A percentile compares a stretch with the other conserved stretches of the same genome.
phyloP scores from a whole-genome alignment of 352 stramenopile genomes.

The Globisporangium viniferum region DNA sequence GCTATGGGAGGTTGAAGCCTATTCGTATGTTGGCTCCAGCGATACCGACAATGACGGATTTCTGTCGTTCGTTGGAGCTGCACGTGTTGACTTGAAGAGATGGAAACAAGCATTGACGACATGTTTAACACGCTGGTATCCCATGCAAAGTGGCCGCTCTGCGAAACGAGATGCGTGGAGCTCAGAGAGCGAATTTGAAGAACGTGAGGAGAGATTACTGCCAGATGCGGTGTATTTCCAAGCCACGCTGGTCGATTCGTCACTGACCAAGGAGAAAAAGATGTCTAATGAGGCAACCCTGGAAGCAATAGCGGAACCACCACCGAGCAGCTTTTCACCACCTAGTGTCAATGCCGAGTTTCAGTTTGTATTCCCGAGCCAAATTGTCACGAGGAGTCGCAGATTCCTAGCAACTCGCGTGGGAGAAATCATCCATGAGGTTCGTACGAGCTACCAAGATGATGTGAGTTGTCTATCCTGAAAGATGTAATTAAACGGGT shows the following conservation, averaged over 20 bases:
- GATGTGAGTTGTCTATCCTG: no score
- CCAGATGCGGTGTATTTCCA: conserved; percentile 1
- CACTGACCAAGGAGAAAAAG: neutral
- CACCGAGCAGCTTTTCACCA: neutral
- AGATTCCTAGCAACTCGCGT: conserved; percentile 14
- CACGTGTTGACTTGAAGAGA: neutral
- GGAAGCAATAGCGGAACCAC: neutral
- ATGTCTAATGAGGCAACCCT: neutral
- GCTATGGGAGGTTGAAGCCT: conserved; percentile 1
- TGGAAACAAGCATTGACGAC: neutral
- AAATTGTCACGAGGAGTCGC: conserved; percentile 5
- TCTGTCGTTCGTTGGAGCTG: conserved; percentile 10
- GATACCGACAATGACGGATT: neutral
- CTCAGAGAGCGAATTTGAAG: conserved; percentile 5
- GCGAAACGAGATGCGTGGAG: neutral
- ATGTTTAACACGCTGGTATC: conserved; percentile 11
- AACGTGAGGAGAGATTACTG: conserved; percentile 1
- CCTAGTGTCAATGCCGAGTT: neutral
- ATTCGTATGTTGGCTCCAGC: neutral
- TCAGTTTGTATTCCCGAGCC: conserved; percentile 13
- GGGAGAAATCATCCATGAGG: conserved; percentile 17
- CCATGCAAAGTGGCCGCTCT: neutral
- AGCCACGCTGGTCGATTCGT: neutral
- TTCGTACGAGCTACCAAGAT: neutral
- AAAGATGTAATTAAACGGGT: no score